Evolutionary conservation across 2,329 filamentous ascomycete species (phyloP).

Genomic region (Berkeleyomyces basicola): DNA sequence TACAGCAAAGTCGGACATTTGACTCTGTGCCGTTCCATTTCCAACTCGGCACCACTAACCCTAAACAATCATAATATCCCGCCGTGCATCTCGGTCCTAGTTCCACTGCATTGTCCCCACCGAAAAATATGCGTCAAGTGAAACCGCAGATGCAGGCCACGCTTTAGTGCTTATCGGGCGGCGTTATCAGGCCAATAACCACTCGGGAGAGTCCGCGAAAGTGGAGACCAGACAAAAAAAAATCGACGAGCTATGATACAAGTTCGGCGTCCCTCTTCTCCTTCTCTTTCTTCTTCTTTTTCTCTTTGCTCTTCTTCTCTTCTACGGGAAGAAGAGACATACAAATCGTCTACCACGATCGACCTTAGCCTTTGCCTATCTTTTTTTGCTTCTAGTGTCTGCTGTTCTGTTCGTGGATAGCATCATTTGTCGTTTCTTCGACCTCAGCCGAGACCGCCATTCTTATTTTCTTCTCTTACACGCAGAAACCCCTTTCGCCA

Average conservation of each 20-base stretch:
- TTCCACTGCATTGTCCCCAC: neutral
- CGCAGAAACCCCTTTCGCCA: conserved; percentile 23
- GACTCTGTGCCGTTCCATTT: no score
- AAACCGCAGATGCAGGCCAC: neutral
- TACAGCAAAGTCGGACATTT: no score
- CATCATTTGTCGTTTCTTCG: conserved; percentile 23
- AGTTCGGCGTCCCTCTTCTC: conserved; percentile 14
- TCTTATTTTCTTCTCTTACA: conserved; percentile 18
- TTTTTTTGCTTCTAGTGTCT: conserved; percentile 18
- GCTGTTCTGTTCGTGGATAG: conserved; percentile 20
- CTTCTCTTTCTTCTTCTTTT: conserved; percentile 21
- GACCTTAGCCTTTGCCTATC: conserved; percentile 19
- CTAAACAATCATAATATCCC: no score
- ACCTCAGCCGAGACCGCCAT: conserved; percentile 23
- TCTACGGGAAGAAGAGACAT: conserved; percentile 36
- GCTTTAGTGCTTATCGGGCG: neutral
- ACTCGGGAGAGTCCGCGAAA: conserved; percentile 5
- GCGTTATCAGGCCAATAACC: conserved; percentile 11
- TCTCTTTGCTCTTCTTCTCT: conserved; percentile 30
- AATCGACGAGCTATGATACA: conserved; percentile 2
- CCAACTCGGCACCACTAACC: no score
- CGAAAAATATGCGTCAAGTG: neutral
- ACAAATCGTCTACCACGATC: conserved; percentile 20
- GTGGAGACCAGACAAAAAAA: conserved; percentile 3
- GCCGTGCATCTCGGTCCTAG: no score